These are phyloP conservation scores for Lenwebbia sp. DNA, from an alignment of 345 rosid genomes.

Conservation along the genomic window DNA sequence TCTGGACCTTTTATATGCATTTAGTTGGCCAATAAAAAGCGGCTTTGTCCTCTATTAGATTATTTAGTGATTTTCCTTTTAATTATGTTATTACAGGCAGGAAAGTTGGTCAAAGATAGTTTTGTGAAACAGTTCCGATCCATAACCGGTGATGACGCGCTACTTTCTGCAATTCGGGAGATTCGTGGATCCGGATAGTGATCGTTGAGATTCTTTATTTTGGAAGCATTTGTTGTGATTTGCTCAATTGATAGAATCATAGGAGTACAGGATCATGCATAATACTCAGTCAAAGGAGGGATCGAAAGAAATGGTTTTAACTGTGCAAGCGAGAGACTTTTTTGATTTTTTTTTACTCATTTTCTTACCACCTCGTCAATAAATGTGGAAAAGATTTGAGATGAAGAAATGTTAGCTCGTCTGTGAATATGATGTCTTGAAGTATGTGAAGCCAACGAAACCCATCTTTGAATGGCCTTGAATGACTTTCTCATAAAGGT, in stretches of 20 bases:
- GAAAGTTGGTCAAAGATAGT: constrained; percentile 12
- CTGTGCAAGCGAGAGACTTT: background rate
- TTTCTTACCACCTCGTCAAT: background rate
- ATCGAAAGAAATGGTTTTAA: background rate
- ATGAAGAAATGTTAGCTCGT: background rate
- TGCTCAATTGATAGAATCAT: background rate
- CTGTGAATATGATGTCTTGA: background rate
- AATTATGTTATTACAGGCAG: constrained; percentile 17
- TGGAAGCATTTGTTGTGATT: background rate
- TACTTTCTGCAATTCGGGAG: constrained; percentile 17
- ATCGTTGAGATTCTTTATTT: constrained; percentile 1
- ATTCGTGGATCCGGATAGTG: constrained; percentile 14
- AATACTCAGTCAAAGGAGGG: background rate
- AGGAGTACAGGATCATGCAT: background rate
- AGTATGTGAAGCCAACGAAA: background rate
- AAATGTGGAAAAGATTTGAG: background rate
- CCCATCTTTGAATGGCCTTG: background rate
- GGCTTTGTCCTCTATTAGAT: background rate
- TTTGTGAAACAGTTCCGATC: constrained; percentile 17
- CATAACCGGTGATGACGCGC: constrained; percentile 24
- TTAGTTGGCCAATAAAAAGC: background rate
- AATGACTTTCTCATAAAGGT: background rate
- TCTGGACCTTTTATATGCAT: background rate
- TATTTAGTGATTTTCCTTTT: background rate
- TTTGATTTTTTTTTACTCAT: background rate